Percentiles rank a stretch among this genome's conserved stretches.
Evolutionary conservation across 148 eudicot species (phyloP).

Genomic region (Silene conica): DNA sequence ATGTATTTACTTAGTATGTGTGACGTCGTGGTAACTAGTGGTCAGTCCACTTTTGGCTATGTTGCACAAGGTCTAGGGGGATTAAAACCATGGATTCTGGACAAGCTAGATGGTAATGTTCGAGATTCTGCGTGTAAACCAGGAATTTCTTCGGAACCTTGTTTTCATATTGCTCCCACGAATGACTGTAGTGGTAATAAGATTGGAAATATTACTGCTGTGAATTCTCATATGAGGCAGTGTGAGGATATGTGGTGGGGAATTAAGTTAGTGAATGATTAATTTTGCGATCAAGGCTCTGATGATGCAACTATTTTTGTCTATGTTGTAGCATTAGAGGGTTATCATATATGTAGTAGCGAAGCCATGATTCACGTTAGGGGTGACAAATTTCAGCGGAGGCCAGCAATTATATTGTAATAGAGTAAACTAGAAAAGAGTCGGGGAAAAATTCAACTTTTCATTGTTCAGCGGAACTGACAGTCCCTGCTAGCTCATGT

Average conservation of each 20-base stretch:
- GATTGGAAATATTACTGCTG: slow-evolving; percentile 39
- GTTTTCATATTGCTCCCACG: slow-evolving; percentile 64
- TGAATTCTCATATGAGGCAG: slow-evolving; percentile 43
- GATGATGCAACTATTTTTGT: background rate
- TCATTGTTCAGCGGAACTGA: too few species aligned
- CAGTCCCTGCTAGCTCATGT: too few species aligned
- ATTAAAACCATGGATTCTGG: slow-evolving; percentile 63
- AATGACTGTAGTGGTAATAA: slow-evolving; percentile 42
- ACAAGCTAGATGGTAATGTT: slow-evolving; percentile 30
- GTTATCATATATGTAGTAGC: too few species aligned
- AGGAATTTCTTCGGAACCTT: slow-evolving; percentile 74
- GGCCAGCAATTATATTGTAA: too few species aligned
- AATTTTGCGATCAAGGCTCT: background rate
- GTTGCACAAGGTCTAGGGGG: slow-evolving; percentile 88
- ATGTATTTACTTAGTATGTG: slow-evolving; percentile 75
- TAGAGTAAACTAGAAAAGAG: too few species aligned
- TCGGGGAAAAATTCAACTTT: too few species aligned
- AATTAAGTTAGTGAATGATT: slow-evolving; percentile 42
- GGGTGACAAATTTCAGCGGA: too few species aligned
- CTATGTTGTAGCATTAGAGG: too few species aligned
- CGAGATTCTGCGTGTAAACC: slow-evolving; percentile 50
- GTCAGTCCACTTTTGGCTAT: slow-evolving; percentile 76
- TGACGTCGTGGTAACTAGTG: slow-evolving; percentile 73
- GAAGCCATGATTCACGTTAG: too few species aligned
- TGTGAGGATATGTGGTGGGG: slow-evolving; percentile 78